These are phyloP conservation scores for Rosa multiflora DNA, from an alignment of 306 rosid genomes.

Conservation along the genomic window DNA sequence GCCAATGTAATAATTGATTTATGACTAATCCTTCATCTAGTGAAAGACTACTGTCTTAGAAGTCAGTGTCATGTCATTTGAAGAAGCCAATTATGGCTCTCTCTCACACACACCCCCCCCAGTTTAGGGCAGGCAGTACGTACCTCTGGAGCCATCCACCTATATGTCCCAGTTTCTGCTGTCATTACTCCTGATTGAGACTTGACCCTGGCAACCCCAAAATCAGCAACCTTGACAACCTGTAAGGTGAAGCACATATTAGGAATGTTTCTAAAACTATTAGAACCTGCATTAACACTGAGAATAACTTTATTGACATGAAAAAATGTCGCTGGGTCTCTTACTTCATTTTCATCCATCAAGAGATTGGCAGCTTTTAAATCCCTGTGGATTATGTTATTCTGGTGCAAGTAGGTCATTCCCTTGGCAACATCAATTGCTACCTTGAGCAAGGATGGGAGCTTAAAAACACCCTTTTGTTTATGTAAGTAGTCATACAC, in stretches of 20 bases:
- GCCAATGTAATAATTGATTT: too few species aligned
- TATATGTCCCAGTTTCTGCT: conserved; percentile 98
- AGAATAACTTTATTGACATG: neutral
- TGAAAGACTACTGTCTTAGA: too few species aligned
- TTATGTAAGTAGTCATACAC: conserved; percentile 96
- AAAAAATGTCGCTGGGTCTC: conserved; percentile 20
- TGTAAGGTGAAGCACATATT: conserved; percentile 31
- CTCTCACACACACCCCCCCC: neutral
- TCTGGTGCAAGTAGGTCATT: conserved; percentile 97
- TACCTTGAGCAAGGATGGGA: conserved; percentile 83
- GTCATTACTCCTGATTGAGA: conserved; percentile 97
- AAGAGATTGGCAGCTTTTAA: conserved; percentile 92
- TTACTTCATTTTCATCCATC: conserved; percentile 96
- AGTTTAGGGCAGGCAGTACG: neutral
- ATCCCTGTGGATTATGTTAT: conserved; percentile 93
- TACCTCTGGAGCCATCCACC: conserved; percentile 99
- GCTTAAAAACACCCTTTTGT: conserved; percentile 82
- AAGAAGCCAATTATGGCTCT: too few species aligned
- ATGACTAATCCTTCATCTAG: too few species aligned
- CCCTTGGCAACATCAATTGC: conserved; percentile 92
- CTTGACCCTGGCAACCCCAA: conserved; percentile 97
- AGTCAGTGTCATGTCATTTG: too few species aligned
- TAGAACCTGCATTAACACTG: neutral
- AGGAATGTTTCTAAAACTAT: neutral
- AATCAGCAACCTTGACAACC: conserved; percentile 98